Evolutionary conservation across 345 rosid species (phyloP).

Genomic region (Theobroma cacao): DNA sequence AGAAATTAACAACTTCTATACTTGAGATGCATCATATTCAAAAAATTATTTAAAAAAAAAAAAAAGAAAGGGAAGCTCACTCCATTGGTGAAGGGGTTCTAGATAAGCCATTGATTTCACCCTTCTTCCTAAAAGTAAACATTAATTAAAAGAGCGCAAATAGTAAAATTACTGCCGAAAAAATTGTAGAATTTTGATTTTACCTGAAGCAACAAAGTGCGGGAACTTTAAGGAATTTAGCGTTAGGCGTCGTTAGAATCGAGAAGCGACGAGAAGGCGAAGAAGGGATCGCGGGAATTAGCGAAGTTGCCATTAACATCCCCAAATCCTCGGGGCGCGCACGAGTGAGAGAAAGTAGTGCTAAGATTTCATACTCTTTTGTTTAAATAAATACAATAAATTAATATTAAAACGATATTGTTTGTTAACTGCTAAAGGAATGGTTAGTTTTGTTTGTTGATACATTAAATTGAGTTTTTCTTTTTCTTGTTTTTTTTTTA

Average conservation of each 20-base stretch:
- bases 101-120: constrained; percentile 30
- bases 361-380: background rate
- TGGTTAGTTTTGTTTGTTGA: too few species aligned
- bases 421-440: too few species aligned
- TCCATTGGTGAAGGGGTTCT: constrained; percentile 24
- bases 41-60: background rate
- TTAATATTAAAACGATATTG: background rate
- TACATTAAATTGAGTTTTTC: too few species aligned
- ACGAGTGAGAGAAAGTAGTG: background rate
- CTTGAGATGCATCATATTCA: too few species aligned
- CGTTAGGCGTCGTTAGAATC: background rate
- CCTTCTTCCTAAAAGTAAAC: constrained; percentile 36
- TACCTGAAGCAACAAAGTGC: constrained; percentile 26
- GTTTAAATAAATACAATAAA: background rate
- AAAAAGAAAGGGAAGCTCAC: constrained; percentile 24
- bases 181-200: background rate
- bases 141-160: background rate
- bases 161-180: background rate
- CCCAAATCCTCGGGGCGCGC: background rate
- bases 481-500: too few species aligned
- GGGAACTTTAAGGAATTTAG: constrained; percentile 13
- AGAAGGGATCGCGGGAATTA: constrained; percentile 28
- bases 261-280: constrained; percentile 16
- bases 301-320: constrained; percentile 26
- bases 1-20: background rate